Evolutionary conservation across 257 asterid species (phyloP), one percentile per base, ranked within the genome.

Genomic region (Mentha longifolia): DNA sequence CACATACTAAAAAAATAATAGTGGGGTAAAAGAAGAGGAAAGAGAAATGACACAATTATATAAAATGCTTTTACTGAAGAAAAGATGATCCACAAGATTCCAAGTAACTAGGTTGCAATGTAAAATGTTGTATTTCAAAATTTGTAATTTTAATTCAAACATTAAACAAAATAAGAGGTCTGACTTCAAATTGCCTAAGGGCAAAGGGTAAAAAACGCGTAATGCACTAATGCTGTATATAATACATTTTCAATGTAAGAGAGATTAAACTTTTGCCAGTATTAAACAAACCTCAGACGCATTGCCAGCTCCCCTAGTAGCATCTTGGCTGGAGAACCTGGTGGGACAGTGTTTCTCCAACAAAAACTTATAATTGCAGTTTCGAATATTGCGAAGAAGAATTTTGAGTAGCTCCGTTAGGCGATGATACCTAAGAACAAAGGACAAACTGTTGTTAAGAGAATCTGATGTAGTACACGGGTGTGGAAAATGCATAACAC

Each of bases 261-360:
- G 66, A 64, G 31, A 78, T 9, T 9, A 33, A 67, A 61, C 60
- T 25, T 31, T 25, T 14, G 61, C 11, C 10, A 11, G 51, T 35
- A 49, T 4, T 60, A 62, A 56, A 77, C 87, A 58, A 55, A 89
- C 96, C 95, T 87, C 74, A 67, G 66, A 37, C 57, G 39, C 66
- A 73, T 78, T 55, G 54, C 52, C 62, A 60, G 82, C 49, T 64
- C 59, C 67, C 52, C 28, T 56, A 33, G 70, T 65, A 61, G 81
- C 55, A 46, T 56, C 76, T 71, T 84, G 77, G 70, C 67, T 68
- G n/a, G 78, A 65, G 70, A 86, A 76, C 61, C 81, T 72, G 51
- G 56, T 22, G 41, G 87, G 64, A 82, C 98, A 94, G 73, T 94
- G 99, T 81, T 85, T 89, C 69, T 94, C 89, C 87, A 91, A 77